phyloP scores from a whole-genome alignment of 371 early-diverging fungal species.

The Mucor indicus region DNA sequence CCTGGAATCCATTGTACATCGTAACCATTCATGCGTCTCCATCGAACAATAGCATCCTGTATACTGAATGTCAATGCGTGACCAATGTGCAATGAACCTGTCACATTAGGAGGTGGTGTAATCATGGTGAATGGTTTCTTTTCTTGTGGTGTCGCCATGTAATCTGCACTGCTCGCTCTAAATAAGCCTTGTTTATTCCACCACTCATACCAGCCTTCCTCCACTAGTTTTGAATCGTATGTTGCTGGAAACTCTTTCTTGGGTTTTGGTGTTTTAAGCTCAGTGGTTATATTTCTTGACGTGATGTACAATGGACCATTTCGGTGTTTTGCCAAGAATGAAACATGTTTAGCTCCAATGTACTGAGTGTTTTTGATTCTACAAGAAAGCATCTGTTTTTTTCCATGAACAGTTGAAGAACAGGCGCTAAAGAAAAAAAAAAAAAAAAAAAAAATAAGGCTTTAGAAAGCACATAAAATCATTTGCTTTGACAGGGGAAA shows the following conservation, averaged over 20 bases:
- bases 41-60: conserved; percentile 84
- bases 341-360: too few species aligned
- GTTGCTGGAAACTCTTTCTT: conserved; percentile 23
- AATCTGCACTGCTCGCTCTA: conserved; percentile 22
- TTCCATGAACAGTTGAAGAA: too few species aligned
- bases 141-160: neutral
- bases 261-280: conserved; percentile 21
- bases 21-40: conserved; percentile 86
- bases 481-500: too few species aligned
- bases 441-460: too few species aligned
- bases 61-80: conserved; percentile 93
- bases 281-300: too few species aligned
- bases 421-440: too few species aligned
- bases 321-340: too few species aligned
- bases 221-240: conserved; percentile 46
- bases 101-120: conserved; percentile 98
- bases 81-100: conserved; percentile 94
- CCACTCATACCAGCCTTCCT: conserved; percentile 72
- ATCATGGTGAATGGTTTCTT: conserved; percentile 63
- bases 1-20: conserved; percentile 91
- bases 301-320: too few species aligned
- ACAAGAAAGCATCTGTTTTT: too few species aligned
- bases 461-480: too few species aligned
- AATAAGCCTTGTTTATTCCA: conserved; percentile 60
- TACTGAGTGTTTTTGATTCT: too few species aligned